phyloP scores from a whole-genome alignment of 306 rosid species.

The Cucumis sativus region Cucumber_9930_V3 NC_026659.2:204001-204500 shows the following conservation, averaged over 20 bases:
- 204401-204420: slow-evolving; percentile 7
- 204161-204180: not conserved
- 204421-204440: too few relatives aligned
- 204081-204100: too few relatives aligned
- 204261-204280: not conserved
- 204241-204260: not conserved
- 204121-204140: too few relatives aligned
- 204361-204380: not conserved
- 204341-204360: not conserved
- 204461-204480: too few relatives aligned
- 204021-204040: too few relatives aligned
- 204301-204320: not conserved
- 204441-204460: too few relatives aligned
- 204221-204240: not conserved
- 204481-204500: not conserved
- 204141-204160: not conserved
- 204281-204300: not conserved
- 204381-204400: not conserved
- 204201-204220: not conserved
- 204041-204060: too few relatives aligned
- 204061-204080: too few relatives aligned
- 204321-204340: not conserved
- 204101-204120: too few relatives aligned
- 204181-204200: not conserved
- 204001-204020: too few relatives aligned